Evolutionary conservation across 2,329 filamentous ascomycete species (phyloP), one percentile per base, ranked within the genome.

Genomic region (Pseudogymnoascus sp.): DNA sequence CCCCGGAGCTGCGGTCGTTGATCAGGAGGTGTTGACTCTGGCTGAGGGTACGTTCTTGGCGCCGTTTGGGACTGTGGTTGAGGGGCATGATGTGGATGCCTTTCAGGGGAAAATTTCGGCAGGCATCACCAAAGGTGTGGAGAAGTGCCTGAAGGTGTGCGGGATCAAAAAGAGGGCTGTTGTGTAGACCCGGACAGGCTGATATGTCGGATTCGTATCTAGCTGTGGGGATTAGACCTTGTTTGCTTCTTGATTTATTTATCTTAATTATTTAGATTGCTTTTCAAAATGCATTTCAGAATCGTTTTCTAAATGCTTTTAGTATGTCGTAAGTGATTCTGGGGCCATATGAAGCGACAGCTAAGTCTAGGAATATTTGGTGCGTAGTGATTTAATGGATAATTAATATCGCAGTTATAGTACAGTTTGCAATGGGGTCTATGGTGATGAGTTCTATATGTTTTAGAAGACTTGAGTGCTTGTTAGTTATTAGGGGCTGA

Each of bases 71-170:
- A 74, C 78, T 3, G 75, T 72, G 65, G 75, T 82, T 63, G 72
- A 75, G 37, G 81, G 79, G 21, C 75, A 75, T 44, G 77, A 82
- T 65, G 74, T 82, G 16, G 78, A 79, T 28, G 72, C 71, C 60
- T 78, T 83, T 66, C 74, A 75, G 67, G 66, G 67, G 2, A 64
- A 73, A 34, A 78, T 80, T 63, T 83, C 83, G 14, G 69, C 69
- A 8, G 81, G 79, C 63, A 75, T 85, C 42, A 81, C 82, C 2
- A 70, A 78, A 16, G 82, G 81, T 60, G 78, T 85, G 12, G 79
- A 84, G 64, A 69, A 76, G 66, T 87, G 84, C 72, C 71, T 84
- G 69, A 70, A 74, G 65, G 80, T 76, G 70, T 84, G 83, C 70
- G 73, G 73, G 34, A 76, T 80, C 14, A 4, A 50, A 7, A 50